Conservation (phyloP, 352 stramenopile species). For the Pythium biforme region DNA sequence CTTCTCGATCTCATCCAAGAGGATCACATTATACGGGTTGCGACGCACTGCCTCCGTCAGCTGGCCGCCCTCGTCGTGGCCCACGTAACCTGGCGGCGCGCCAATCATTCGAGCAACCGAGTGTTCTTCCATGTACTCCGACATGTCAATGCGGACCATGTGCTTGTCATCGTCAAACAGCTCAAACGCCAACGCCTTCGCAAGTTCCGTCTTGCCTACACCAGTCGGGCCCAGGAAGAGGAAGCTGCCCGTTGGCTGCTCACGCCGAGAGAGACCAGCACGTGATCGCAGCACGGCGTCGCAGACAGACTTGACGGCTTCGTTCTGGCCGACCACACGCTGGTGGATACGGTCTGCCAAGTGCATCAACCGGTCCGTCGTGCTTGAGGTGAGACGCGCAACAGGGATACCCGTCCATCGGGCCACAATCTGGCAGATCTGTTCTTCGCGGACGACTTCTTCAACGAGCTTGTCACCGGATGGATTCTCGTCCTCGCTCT, state of each 20-base stretch:
- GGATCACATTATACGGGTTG: constrained; percentile 95
- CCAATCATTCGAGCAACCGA: constrained; percentile 92
- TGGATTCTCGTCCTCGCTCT: constrained; percentile 51
- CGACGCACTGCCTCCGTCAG: constrained; percentile 95
- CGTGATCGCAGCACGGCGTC: constrained; percentile 92
- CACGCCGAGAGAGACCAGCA: constrained; percentile 83
- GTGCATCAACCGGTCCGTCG: constrained; percentile 79
- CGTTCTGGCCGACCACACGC: constrained; percentile 93
- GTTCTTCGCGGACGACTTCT: constrained; percentile 83
- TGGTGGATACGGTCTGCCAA: constrained; percentile 84
- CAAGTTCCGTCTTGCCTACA: constrained; percentile 95
- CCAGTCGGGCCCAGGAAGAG: constrained; percentile 96
- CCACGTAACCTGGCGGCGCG: constrained; percentile 95
- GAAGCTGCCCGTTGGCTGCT: constrained; percentile 94
- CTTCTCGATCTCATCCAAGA: constrained; percentile 99
- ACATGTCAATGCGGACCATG: constrained; percentile 97
- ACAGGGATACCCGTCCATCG: constrained; percentile 91
- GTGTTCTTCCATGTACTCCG: constrained; percentile 97
- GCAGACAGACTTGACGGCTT: constrained; percentile 90
- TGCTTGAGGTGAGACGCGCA: constrained; percentile 71
- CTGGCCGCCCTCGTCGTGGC: constrained; percentile 94
- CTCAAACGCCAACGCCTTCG: constrained; percentile 93
- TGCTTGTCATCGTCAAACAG: constrained; percentile 95
- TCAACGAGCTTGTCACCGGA: constrained; percentile 71
- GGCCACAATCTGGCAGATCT: constrained; percentile 90